Evolutionary conservation across 1,139 yeast genomes (phyloP).

Genomic region (Magnusiomyces fungicola): DNA sequence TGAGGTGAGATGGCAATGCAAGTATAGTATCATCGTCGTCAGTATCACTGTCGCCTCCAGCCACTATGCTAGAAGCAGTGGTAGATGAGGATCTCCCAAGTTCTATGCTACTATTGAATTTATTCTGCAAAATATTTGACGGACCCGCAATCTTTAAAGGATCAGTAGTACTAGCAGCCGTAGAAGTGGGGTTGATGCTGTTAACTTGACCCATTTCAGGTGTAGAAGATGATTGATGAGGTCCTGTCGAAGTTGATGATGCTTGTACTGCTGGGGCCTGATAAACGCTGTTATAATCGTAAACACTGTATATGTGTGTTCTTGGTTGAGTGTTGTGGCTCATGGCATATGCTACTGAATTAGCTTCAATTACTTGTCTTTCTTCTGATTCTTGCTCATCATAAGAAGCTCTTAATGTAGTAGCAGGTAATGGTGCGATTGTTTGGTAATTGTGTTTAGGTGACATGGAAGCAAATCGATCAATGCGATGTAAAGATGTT

Average conservation of each 20-base stretch:
- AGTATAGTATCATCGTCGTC: conserved; percentile 3
- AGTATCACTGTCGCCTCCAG: not conserved
- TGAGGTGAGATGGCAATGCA: conserved; percentile 13
- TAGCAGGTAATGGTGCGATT: conserved; percentile 72
- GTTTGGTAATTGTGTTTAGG: conserved; percentile 31
- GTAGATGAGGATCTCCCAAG: conserved; percentile 1
- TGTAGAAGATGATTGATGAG: no score
- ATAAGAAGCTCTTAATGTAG: conserved; percentile 69
- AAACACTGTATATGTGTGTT: conserved; percentile 67
- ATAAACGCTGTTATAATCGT: conserved; percentile 82
- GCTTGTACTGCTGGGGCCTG: conserved; percentile 26
- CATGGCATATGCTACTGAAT: conserved; percentile 40
- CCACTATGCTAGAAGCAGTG: conserved; percentile 2
- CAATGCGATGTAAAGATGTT: conserved; percentile 29
- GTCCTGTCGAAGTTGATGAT: no score
- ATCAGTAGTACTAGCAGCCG: not conserved
- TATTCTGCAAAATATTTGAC: not conserved
- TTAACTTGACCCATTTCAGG: no score
- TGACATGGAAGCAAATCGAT: conserved; percentile 1
- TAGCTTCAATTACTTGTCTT: conserved; percentile 36
- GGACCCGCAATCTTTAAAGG: conserved; percentile 1
- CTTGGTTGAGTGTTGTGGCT: conserved; percentile 70
- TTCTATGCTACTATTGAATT: not conserved
- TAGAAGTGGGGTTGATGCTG: no score
- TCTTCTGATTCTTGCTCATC: conserved; percentile 62